Base-by-base conservation (phyloP, 129 eudicot species). In the Kitagawia praeruptora region DNA sequence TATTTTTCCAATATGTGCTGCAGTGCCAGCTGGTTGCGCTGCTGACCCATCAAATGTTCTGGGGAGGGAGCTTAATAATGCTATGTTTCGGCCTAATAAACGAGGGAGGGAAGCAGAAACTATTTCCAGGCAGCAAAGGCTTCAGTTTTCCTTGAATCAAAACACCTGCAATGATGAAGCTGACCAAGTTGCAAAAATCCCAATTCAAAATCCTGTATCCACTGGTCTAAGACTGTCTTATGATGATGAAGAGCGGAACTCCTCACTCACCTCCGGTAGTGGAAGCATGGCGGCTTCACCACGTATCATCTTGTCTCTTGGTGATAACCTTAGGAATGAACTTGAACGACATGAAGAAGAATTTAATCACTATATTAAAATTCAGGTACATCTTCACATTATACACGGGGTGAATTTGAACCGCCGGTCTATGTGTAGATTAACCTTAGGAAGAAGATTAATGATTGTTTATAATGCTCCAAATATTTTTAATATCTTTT, bases 231-330 rank as follows among this genome's bases (percentile, higher is more conserved):
- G 83, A 70, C 80, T 96, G 77, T 92, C 98, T 16, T 96, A 92
- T 63, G 99, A 96, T 70, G 98, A 96, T 47, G 98, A 96, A 69
- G 99, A 96, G 80, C 89, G 85, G 40, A 92, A 92, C 85, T 96
- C 99, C 12, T 96, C 99, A 15, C 86, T 96, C 34, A 89, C 98
- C 45, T 96, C 97, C 71, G 96, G 93, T 71, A 92, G 97, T 88
- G 99, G 99, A 84, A 90, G 98, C 76, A 87, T 96, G 88, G 82
- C 87, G 27, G 93, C 87, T 56, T 80, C 93, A 74, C 83, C 97
- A 81, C 86, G 98, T 7, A 56, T 90, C 64, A 81, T 90, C 72
- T 80, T 89, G 74, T 90, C 95, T 77, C 86, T 92, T 54, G 88
- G 91, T 71, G 96, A 90, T 74, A 87, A 88, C 78, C 74, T 96